Conservation (phyloP, 495 filamentous ascomycete genomes). For the Hyaloscypha finlandica region DNA sequence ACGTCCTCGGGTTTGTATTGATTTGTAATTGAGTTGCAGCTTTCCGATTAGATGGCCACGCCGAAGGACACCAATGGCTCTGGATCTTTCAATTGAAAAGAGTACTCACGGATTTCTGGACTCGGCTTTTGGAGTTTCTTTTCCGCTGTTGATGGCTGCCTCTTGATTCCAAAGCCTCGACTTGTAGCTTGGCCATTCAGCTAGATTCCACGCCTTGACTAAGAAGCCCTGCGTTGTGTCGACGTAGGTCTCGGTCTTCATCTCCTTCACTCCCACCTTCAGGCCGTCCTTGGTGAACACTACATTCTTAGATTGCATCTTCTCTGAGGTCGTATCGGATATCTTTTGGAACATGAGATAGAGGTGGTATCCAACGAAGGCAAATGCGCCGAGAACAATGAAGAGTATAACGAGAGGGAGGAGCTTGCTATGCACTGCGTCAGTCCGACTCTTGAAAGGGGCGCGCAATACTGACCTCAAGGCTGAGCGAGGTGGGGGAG, state of each 20-base stretch:
- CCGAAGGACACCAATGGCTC: too few relatives aligned
- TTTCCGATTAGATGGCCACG: not conserved
- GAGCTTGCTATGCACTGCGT: constrained; percentile 47
- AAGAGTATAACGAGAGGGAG: constrained; percentile 76
- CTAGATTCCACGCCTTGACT: constrained; percentile 79
- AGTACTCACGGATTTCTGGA: constrained; percentile 41
- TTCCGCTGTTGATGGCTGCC: constrained; percentile 23
- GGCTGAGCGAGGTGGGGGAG: constrained; percentile 31
- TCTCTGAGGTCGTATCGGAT: constrained; percentile 63
- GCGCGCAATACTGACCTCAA: constrained; percentile 19
- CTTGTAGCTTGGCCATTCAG: constrained; percentile 54
- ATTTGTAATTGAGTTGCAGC: not conserved
- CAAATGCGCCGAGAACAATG: constrained; percentile 59
- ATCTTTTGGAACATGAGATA: constrained; percentile 73
- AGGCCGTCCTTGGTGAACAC: constrained; percentile 81
- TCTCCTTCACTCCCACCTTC: constrained; percentile 76
- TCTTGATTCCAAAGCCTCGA: constrained; percentile 49
- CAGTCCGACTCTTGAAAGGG: not conserved
- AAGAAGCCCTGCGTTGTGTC: constrained; percentile 81
- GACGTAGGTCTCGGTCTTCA: constrained; percentile 75
- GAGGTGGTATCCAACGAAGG: constrained; percentile 69
- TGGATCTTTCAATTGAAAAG: not conserved
- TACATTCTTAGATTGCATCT: constrained; percentile 83
- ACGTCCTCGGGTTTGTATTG: not conserved
- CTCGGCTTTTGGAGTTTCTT: constrained; percentile 27